Conservation (phyloP, 139 green algal species). For the Closterium sp. region DNA sequence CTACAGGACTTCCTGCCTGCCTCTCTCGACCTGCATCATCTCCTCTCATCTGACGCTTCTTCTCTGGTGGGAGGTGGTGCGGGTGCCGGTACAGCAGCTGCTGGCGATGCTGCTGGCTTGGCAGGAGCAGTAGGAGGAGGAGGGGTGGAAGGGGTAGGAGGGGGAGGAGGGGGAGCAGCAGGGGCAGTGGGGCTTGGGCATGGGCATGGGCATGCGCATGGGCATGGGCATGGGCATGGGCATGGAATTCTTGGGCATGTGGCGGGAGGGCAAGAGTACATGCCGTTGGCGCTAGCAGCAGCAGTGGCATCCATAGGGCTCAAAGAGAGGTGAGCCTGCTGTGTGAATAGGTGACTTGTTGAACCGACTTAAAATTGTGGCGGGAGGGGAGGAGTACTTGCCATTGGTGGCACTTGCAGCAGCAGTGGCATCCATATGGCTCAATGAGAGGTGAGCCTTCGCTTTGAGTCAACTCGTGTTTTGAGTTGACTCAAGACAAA, state of each 20-base stretch:
- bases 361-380: too few relatives aligned
- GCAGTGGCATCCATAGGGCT: constrained; percentile 45
- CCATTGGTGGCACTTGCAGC: constrained; percentile 21
- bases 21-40: neutral
- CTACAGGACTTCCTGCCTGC: constrained; percentile 28
- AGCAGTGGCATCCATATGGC: constrained; percentile 41
- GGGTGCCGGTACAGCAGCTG: neutral
- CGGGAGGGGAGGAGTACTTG: constrained; percentile 33
- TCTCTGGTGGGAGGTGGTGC: neutral
- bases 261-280: constrained; percentile 28
- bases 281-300: constrained; percentile 38
- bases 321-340: constrained; percentile 49
- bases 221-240: constrained; percentile 8
- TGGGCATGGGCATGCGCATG: constrained; percentile 15
- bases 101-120: neutral
- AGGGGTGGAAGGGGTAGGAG: neutral
- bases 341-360: too few relatives aligned
- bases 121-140: neutral
- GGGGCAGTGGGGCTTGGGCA: neutral
- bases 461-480: neutral
- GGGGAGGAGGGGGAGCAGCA: neutral
- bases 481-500: neutral
- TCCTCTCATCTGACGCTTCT: neutral
- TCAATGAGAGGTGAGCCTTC: constrained; percentile 53
- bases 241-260: constrained; percentile 12